A percentile compares a stretch with the other conserved stretches of the same genome.
These are phyloP conservation scores for Voacanga thouarsii DNA, from an alignment of 257 asterid genomes.

Conservation along the genomic window DNA sequence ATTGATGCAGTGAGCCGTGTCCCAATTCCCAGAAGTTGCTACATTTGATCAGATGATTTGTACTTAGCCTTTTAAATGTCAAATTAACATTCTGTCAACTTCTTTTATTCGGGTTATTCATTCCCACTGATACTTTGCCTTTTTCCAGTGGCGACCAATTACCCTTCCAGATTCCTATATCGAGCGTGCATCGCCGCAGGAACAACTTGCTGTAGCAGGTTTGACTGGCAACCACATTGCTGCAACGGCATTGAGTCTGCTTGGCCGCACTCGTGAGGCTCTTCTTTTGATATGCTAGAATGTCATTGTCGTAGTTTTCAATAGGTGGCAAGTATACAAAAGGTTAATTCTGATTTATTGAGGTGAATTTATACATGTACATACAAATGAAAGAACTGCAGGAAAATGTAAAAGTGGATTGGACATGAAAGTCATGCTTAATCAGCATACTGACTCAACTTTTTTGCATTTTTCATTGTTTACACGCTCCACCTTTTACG, in stretches of 20 bases:
- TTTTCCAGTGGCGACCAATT: constrained; percentile 80
- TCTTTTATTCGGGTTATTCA: background rate
- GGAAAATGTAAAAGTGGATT: no score
- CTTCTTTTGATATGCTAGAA: constrained; percentile 65
- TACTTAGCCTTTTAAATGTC: background rate
- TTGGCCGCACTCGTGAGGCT: constrained; percentile 83
- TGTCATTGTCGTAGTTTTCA: background rate
- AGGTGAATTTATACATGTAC: background rate
- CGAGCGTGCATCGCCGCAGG: constrained; percentile 58
- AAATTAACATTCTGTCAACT: background rate
- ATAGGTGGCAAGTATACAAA: background rate
- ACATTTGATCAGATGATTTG: background rate
- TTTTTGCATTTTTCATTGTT: background rate
- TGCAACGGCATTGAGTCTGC: constrained; percentile 78
- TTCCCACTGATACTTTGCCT: background rate
- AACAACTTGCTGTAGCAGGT: constrained; percentile 71
- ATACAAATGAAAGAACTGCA: background rate
- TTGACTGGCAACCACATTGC: constrained; percentile 81
- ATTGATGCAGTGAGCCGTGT: no score
- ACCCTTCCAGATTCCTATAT: constrained; percentile 77
- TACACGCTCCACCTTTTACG: background rate
- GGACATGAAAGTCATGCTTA: background rate
- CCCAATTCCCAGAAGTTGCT: background rate
- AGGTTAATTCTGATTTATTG: background rate
- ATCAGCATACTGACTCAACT: background rate